Evolutionary conservation across 148 eudicot species (phyloP).

Genomic region (Rhododendron ovatum): DNA sequence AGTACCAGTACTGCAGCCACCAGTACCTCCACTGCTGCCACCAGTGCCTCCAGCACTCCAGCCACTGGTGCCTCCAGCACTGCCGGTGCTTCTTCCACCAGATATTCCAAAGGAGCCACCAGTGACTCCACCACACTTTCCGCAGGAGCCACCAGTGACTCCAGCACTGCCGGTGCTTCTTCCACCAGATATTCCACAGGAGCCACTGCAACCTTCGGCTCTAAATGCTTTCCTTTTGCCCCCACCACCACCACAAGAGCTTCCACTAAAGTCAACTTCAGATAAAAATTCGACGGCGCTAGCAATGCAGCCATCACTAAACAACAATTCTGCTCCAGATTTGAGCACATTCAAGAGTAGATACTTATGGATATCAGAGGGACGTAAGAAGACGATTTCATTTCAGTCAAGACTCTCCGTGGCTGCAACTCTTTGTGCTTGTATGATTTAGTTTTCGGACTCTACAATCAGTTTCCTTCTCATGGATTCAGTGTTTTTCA

Average conservation of each 20-base stretch:
- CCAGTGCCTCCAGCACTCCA: background rate
- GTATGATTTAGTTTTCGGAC: background rate
- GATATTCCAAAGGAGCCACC: conserved; percentile 7
- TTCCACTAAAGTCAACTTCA: conserved; percentile 9
- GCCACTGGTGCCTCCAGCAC: conserved; percentile 6
- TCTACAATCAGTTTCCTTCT: no score
- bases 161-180: conserved; percentile 5
- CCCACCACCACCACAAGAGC: conserved; percentile 7
- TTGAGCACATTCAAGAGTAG: background rate
- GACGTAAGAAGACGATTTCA: background rate
- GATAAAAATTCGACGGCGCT: background rate
- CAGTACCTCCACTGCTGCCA: background rate
- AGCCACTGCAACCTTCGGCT: conserved; percentile 10
- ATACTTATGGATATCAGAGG: conserved; percentile 1
- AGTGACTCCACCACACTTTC: background rate
- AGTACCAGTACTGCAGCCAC: conserved; percentile 1
- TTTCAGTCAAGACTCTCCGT: background rate
- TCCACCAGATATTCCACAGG: background rate
- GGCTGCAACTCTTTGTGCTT: background rate
- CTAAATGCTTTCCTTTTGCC: conserved; percentile 1
- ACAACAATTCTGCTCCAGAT: background rate
- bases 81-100: conserved; percentile 1
- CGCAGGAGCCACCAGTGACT: background rate
- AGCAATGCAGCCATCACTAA: background rate
- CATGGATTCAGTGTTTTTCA: background rate